These are phyloP conservation scores for Rhodotorula sp. DNA, from an alignment of 1,284 basidiomycete genomes.

Conservation along the genomic window DNA sequence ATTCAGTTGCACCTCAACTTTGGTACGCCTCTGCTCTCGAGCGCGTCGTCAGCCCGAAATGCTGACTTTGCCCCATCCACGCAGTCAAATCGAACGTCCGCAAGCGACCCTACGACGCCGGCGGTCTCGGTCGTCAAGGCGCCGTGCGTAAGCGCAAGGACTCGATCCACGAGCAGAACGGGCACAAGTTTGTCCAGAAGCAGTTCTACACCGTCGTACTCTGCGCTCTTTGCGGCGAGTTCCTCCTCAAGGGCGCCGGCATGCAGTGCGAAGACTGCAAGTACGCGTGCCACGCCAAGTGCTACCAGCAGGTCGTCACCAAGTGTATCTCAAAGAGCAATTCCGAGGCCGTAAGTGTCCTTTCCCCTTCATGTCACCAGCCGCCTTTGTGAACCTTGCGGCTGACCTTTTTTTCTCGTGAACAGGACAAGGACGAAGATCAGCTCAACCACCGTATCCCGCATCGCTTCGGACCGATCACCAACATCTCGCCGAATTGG, in stretches of 20 bases:
- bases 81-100: constrained; percentile 94
- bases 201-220: constrained; percentile 96
- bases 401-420: not conserved
- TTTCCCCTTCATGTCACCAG: constrained; percentile 4
- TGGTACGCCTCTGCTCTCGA: constrained; percentile 58
- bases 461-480: constrained; percentile 95
- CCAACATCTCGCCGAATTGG: constrained; percentile 98
- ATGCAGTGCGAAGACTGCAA: constrained; percentile 99
- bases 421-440: constrained; percentile 91
- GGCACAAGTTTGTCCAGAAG: constrained; percentile 93
- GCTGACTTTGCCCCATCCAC: not conserved
- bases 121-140: constrained; percentile 93
- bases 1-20: constrained; percentile 83
- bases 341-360: constrained; percentile 67
- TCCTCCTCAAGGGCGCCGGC: constrained; percentile 92
- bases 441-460: constrained; percentile 99
- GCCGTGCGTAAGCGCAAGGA: constrained; percentile 97
- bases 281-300: constrained; percentile 99
- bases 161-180: constrained; percentile 99
- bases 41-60: too few relatives aligned
- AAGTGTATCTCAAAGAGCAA: constrained; percentile 99
- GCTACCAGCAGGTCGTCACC: constrained; percentile 97
- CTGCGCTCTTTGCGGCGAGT: constrained; percentile 96
- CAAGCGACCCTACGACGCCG: constrained; percentile 84
- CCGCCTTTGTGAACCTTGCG: not conserved